Conservation (phyloP, 1,284 basidiomycete species). For the Anthracocystis walkeri region DNA sequence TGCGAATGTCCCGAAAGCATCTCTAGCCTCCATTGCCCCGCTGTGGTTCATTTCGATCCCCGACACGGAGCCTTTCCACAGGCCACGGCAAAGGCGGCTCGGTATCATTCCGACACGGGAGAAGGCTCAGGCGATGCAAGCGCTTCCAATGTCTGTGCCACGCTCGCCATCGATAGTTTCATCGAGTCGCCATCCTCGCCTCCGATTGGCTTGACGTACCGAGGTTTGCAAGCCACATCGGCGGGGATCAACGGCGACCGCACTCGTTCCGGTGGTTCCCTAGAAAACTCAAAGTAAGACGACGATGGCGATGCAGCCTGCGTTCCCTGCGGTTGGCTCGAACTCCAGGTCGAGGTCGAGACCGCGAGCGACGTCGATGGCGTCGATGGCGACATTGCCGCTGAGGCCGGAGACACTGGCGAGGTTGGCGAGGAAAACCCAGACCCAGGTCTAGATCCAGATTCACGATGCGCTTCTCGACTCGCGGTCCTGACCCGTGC, state of each 20-base stretch:
- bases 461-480: conserved; percentile 15
- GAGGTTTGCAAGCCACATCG: conserved; percentile 7
- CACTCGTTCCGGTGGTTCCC: conserved; percentile 24
- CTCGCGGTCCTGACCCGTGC: conserved; percentile 16
- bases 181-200: conserved; percentile 2
- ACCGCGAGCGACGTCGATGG: conserved; percentile 11
- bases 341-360: conserved; percentile 6
- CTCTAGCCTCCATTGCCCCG: too few species aligned
- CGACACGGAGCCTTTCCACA: too few species aligned
- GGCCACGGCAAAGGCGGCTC: too few species aligned
- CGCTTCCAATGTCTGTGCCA: conserved; percentile 23
- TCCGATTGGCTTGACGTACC: conserved; percentile 7
- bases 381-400: conserved; percentile 30
- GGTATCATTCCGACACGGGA: conserved; percentile 2
- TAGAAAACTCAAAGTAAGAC: conserved; percentile 28
- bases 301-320: background rate
- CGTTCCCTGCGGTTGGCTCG: conserved; percentile 16
- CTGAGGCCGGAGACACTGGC: conserved; percentile 6
- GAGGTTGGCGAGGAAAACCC: conserved; percentile 29
- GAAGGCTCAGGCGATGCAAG: conserved; percentile 16
- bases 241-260: conserved; percentile 43
- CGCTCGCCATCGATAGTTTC: conserved; percentile 15
- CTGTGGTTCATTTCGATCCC: too few species aligned
- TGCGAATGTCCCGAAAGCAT: too few species aligned
- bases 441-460: conserved; percentile 27